A percentile compares a stretch with the other conserved stretches of the same genome.
phyloP scores from a whole-genome alignment of 257 asterid genomes.

The Solanum pinnatisectum region DNA sequence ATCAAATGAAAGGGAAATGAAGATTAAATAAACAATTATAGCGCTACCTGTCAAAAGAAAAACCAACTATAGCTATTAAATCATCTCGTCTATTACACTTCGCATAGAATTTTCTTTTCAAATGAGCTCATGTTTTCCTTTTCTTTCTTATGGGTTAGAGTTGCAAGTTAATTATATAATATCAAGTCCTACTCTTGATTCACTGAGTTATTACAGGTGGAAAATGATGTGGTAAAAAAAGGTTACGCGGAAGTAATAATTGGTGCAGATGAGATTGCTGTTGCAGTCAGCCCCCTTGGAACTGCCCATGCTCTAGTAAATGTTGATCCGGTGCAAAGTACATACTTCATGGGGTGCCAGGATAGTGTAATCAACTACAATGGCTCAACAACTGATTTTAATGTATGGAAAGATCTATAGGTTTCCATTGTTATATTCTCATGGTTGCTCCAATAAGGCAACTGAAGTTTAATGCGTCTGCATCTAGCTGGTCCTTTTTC shows the following conservation, averaged over 20 bases:
- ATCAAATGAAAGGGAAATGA: background rate
- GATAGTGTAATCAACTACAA: slow-evolving; percentile 41
- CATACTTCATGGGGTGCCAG: slow-evolving; percentile 84
- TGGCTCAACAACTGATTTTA: slow-evolving; percentile 55
- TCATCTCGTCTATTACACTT: background rate
- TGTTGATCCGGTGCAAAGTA: slow-evolving; percentile 34
- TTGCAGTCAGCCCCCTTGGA: slow-evolving; percentile 66
- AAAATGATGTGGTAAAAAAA: slow-evolving; percentile 30
- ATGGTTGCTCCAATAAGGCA: background rate
- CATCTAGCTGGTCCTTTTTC: background rate
- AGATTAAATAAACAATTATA: background rate
- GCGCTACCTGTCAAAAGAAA: background rate
- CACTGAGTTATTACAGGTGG: slow-evolving; percentile 44
- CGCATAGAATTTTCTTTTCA: background rate
- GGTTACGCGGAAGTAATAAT: slow-evolving; percentile 66
- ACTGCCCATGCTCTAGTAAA: slow-evolving; percentile 83
- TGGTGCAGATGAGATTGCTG: slow-evolving; percentile 72
- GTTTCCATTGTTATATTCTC: background rate
- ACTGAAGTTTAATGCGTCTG: background rate
- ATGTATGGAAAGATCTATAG: slow-evolving; percentile 72
- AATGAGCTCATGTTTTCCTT: background rate
- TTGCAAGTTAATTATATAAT: background rate
- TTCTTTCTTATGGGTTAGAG: background rate
- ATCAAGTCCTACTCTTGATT: background rate
- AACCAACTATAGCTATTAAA: background rate